Evolutionary conservation across 345 rosid species (phyloP).

Genomic region (Brassica cretica): DNA sequence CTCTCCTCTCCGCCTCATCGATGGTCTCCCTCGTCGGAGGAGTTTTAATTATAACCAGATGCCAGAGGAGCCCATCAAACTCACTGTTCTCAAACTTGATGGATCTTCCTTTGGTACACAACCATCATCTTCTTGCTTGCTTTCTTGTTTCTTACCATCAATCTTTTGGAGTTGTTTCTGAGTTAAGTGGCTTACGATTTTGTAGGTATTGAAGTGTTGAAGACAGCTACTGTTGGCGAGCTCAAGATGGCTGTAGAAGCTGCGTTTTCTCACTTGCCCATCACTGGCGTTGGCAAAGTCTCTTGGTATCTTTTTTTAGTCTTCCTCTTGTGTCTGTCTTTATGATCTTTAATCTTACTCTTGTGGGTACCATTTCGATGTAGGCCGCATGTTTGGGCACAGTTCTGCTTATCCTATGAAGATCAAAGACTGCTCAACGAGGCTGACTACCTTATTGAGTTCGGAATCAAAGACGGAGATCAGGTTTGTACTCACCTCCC

Average conservation of each 20-base stretch:
- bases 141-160: background rate
- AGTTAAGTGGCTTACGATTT: background rate
- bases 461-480: conserved; percentile 82
- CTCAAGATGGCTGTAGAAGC: conserved; percentile 77
- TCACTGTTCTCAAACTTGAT: conserved; percentile 79
- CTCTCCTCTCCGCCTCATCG: conserved; percentile 43
- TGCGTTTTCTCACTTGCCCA: conserved; percentile 62
- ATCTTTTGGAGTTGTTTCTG: background rate
- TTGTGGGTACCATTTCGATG: background rate
- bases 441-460: conserved; percentile 47
- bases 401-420: conserved; percentile 68
- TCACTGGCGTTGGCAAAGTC: conserved; percentile 63
- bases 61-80: conserved; percentile 72
- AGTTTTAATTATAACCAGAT: conserved; percentile 57
- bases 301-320: conserved; percentile 57
- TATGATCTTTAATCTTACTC: background rate
- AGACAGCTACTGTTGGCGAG: conserved; percentile 64
- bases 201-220: conserved; percentile 59
- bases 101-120: conserved; percentile 68
- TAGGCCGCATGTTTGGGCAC: conserved; percentile 94
- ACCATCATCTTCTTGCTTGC: background rate
- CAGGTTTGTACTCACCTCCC: conserved; percentile 49
- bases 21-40: conserved; percentile 43
- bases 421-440: conserved; percentile 62
- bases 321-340: conserved; percentile 8